phyloP scores from a whole-genome alignment of 164 flowering plant genomes.

The Vitis amurensis region DNA sequence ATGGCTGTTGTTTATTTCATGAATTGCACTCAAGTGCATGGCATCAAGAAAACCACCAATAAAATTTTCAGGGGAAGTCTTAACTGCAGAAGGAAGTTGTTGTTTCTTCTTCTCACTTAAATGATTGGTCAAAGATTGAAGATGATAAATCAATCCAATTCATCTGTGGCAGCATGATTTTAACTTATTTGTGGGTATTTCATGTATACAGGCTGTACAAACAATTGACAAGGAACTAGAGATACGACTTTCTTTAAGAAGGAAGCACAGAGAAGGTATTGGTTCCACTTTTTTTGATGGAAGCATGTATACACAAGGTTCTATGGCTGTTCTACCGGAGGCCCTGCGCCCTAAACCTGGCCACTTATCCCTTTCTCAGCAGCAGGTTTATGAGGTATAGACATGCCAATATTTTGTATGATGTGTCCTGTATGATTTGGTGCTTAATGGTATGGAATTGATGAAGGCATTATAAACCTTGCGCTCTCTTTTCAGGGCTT shows the following conservation, averaged over 20 bases:
- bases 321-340: conserved; percentile 75
- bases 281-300: conserved; percentile 73
- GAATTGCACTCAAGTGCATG: too few species aligned
- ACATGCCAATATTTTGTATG: neutral
- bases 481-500: conserved; percentile 61
- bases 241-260: conserved; percentile 67
- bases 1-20: too few species aligned
- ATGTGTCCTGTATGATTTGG: neutral
- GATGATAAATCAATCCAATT: neutral
- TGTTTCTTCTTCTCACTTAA: neutral
- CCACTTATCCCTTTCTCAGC: conserved; percentile 78
- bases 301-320: conserved; percentile 63
- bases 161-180: neutral
- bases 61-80: too few species aligned
- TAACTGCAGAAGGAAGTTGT: neutral
- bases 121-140: neutral
- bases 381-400: conserved; percentile 92
- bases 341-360: conserved; percentile 95
- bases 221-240: conserved; percentile 86
- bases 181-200: neutral
- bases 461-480: neutral
- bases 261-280: conserved; percentile 82
- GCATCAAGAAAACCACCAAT: too few species aligned
- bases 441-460: neutral
- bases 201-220: conserved; percentile 67